phyloP scores from a whole-genome alignment of 805 yeast genomes.

The Schwanniomyces sp. region DNA sequence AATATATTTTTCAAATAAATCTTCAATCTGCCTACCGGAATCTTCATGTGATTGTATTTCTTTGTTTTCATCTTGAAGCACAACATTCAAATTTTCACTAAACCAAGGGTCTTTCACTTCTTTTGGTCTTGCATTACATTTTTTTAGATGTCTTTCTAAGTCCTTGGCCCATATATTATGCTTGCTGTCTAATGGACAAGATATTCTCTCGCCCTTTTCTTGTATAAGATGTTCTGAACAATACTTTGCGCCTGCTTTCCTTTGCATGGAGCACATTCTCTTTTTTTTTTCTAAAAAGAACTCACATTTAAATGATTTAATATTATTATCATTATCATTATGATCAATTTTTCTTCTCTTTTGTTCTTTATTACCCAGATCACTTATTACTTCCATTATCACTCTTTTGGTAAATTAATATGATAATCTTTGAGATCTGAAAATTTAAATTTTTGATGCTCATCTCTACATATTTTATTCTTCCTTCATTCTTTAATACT shows the following conservation, averaged over 20 bases:
- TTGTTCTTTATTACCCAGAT: conserved; percentile 5
- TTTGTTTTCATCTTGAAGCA: conserved; percentile 8
- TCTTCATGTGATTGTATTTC: conserved; percentile 6
- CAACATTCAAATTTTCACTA: conserved; percentile 45
- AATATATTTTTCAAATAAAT: conserved; percentile 16
- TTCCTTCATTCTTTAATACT: neutral
- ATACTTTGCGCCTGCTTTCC: conserved; percentile 46
- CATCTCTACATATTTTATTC: conserved; percentile 4
- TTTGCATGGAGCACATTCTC: conserved; percentile 61
- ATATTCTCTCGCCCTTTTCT: conserved; percentile 45
- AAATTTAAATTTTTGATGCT: conserved; percentile 4
- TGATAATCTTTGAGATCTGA: neutral
- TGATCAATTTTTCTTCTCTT: conserved; percentile 6
- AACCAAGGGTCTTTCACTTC: conserved; percentile 51
- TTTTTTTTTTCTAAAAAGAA: conserved; percentile 49
- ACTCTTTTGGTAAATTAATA: neutral
- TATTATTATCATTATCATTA: conserved; percentile 2
- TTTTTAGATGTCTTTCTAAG: conserved; percentile 54
- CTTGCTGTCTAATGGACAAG: conserved; percentile 75
- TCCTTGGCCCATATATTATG: conserved; percentile 71
- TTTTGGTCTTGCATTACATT: conserved; percentile 54
- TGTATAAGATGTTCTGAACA: conserved; percentile 63
- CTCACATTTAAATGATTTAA: conserved; percentile 37
- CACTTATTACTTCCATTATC: conserved; percentile 5
- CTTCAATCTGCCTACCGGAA: conserved; percentile 13